A percentile compares a stretch with the other conserved stretches of the same genome.
phyloP scores from a whole-genome alignment of 2,329 filamentous ascomycete species.

The Aspergillus tubingensis region DNA sequence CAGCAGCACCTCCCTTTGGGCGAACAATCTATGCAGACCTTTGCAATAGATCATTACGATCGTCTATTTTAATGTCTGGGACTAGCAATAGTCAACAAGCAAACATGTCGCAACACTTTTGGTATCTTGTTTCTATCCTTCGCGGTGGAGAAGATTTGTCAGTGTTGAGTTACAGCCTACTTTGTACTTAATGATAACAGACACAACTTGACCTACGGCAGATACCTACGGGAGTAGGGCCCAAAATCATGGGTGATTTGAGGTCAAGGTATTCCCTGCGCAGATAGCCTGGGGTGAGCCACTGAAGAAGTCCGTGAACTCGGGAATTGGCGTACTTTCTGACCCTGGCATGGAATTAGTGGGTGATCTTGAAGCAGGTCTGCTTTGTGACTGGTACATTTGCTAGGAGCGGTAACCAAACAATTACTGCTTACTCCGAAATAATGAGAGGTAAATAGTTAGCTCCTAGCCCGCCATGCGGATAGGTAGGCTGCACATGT shows the following conservation, averaged over 20 bases:
- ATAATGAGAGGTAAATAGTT: background rate
- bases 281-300: background rate
- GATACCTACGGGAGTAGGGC: background rate
- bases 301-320: background rate
- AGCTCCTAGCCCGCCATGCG: background rate
- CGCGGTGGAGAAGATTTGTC: background rate
- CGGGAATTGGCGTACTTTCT: background rate
- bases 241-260: background rate
- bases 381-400: conserved; percentile 11
- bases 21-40: conserved; percentile 2
- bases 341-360: conserved; percentile 2
- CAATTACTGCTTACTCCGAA: background rate
- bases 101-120: background rate
- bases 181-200: background rate
- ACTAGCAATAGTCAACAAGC: background rate
- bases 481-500: background rate
- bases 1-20: background rate
- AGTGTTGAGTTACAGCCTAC: background rate
- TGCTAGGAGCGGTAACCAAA: background rate
- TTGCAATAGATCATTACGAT: conserved; percentile 4
- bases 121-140: background rate
- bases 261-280: background rate
- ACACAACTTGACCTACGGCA: background rate
- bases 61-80: background rate
- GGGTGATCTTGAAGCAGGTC: background rate